A percentile compares a stretch with the other conserved stretches of the same genome.
These are phyloP conservation scores for Colletotrichum kahawae DNA, from an alignment of 2,329 filamentous ascomycete genomes.

Conservation along the genomic window DNA sequence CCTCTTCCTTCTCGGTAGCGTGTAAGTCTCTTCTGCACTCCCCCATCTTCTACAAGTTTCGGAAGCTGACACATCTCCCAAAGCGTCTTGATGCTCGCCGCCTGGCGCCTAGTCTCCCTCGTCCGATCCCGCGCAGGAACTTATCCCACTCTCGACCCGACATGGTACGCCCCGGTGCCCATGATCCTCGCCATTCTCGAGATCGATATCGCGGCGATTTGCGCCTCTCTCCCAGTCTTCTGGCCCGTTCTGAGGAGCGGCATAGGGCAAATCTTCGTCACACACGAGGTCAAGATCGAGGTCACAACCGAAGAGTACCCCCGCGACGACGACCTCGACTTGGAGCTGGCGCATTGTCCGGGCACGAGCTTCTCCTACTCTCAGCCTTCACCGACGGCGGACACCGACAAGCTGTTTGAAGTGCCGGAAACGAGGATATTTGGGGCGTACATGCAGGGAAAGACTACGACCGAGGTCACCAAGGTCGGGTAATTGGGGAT, in stretches of 20 bases:
- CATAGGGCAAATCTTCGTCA: conserved; percentile 38
- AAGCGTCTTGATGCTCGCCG: conserved; percentile 25
- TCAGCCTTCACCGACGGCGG: background rate
- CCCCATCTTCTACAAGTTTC: background rate
- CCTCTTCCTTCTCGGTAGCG: conserved; percentile 33
- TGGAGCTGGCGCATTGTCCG: background rate
- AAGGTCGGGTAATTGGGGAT: background rate
- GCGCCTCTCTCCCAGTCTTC: conserved; percentile 16
- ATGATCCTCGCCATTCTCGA: conserved; percentile 38
- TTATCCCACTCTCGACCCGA: conserved; percentile 37
- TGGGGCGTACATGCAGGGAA: background rate
- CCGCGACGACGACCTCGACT: conserved; percentile 4
- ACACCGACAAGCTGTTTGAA: background rate
- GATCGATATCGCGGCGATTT: conserved; percentile 28
- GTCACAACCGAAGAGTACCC: conserved; percentile 11
- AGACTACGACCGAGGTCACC: background rate
- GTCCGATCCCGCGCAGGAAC: conserved; percentile 33
- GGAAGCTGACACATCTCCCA: accelerated
- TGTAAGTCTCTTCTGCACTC: conserved; percentile 28
- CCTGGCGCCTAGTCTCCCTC: conserved; percentile 35
- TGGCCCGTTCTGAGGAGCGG: conserved; percentile 28
- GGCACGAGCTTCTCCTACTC: background rate
- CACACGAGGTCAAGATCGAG: conserved; percentile 34
- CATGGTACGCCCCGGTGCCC: conserved; percentile 36
- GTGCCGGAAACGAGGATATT: background rate